Percentiles rank a stretch among this genome's conserved stretches.
These are phyloP conservation scores for Colletotrichum sp. DNA, from an alignment of 2,329 filamentous ascomycete genomes.

Conservation along the genomic window DNA sequence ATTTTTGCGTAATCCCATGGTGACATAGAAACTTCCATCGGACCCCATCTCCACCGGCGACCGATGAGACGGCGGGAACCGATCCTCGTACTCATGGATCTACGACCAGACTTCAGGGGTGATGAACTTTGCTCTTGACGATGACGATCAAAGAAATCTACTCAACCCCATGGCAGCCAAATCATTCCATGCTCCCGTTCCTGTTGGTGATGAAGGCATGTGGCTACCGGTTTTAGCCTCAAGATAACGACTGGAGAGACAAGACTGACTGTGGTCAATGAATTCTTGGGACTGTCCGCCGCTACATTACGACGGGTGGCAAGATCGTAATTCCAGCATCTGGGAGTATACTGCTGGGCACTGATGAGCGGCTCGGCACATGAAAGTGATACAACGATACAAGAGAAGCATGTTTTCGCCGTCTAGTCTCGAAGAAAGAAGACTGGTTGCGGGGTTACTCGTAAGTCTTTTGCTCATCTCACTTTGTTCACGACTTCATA, in stretches of 20 bases:
- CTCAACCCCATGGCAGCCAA: rapidly evolving
- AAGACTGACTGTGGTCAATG: not conserved
- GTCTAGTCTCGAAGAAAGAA: not conserved
- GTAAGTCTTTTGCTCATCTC: not conserved
- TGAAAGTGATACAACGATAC: not conserved
- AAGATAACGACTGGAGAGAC: not conserved
- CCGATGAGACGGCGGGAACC: not conserved
- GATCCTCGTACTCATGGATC: not conserved
- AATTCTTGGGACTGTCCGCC: not conserved
- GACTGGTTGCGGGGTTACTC: not conserved
- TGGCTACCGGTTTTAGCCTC: not conserved
- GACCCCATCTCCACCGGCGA: not conserved
- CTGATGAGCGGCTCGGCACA: not conserved
- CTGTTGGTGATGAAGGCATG: not conserved
- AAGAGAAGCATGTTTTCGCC: not conserved
- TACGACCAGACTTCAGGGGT: not conserved
- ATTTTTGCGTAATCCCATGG: not conserved
- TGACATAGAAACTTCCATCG: too few relatives aligned
- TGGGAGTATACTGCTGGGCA: not conserved
- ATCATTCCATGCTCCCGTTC: not conserved
- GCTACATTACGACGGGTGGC: not conserved
- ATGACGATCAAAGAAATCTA: not conserved
- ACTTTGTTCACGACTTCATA: not conserved
- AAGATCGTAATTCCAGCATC: not conserved
- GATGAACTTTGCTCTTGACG: not conserved